Base-by-base conservation (phyloP, 192 early-diverging fungal genomes). In the Podila epicladia region DNA sequence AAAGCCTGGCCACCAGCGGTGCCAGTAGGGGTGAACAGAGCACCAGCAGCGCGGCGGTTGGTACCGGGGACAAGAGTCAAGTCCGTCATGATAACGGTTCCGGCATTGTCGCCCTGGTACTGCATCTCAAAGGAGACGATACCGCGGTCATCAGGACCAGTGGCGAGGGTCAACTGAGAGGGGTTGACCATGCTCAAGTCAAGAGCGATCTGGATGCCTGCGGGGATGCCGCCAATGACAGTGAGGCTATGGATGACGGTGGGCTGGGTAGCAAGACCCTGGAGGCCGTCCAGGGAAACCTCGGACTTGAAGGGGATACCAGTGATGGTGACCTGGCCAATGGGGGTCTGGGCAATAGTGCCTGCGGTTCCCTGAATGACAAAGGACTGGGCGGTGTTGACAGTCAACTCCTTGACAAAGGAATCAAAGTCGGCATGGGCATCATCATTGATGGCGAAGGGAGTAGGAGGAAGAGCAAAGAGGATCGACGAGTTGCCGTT, bases 211-310 rank as follows among this genome's bases (percentile, higher is more conserved):
- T 73, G 70, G 37, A 87, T 69, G 60, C 85, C 82, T 17, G 77
- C 67, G 0, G 64, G 37, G 2, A 82, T 69, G 38, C 91, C 91
- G 61, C 85, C 90, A 11, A 77, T 84, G 35, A 91, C 87, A 63
- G 84, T 86, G 62, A 91, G 67, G 45, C 65, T 82, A 78, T 89
- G 85, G 50, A 90, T 86, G 9, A 84, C 69, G 19, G 87, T 82
- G 33, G 85, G 87, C 26, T 83, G 62, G 24, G 82, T 85, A 67
- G 85, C 84, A 19, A 92, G 75, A 55, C 88, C 87, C 53, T 86
- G 87, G 28, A 91, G 71, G 31, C 89, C 90, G 3, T 74, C 61
- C 13, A 91, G 71, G 37, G 51, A n/a, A 15, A 85, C 76, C 24
- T 70, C 61, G 20, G 85, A 84, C 59, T 65, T 73, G 74, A 90